These are phyloP conservation scores for Limnanthes douglasii DNA, from an alignment of 345 rosid genomes.

Conservation along the genomic window DNA sequence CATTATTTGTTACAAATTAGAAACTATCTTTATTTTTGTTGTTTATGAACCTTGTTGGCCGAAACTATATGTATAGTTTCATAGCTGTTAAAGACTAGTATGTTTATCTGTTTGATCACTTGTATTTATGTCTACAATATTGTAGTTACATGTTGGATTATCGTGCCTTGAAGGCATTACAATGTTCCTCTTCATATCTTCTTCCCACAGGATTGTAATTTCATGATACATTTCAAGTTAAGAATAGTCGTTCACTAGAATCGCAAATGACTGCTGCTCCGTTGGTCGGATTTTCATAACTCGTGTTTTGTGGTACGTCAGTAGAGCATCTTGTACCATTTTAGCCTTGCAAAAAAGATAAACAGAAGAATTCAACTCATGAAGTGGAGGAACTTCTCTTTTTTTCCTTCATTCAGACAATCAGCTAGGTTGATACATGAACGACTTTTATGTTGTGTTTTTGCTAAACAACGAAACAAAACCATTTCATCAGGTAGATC, in stretches of 20 bases:
- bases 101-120: too few species aligned
- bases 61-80: too few species aligned
- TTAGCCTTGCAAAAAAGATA: slow-evolving; percentile 73
- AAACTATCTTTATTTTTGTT: too few species aligned
- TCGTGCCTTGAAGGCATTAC: too few species aligned
- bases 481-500: slow-evolving; percentile 18
- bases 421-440: slow-evolving; percentile 23
- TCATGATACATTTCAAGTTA: slow-evolving; percentile 52
- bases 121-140: too few species aligned
- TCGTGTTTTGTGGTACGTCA: slow-evolving; percentile 36
- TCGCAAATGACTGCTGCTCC: slow-evolving; percentile 42
- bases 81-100: too few species aligned
- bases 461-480: slow-evolving; percentile 10
- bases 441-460: slow-evolving; percentile 9
- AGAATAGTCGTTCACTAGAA: slow-evolving; percentile 34
- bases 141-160: too few species aligned
- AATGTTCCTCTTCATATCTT: slow-evolving; percentile 61
- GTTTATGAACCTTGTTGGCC: too few species aligned
- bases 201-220: slow-evolving; percentile 68
- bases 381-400: slow-evolving; percentile 16
- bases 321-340: slow-evolving; percentile 65
- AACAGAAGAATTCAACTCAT: slow-evolving; percentile 58
- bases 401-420: slow-evolving; percentile 22
- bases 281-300: slow-evolving; percentile 33
- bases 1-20: too few species aligned